Percentiles rank a stretch among this genome's conserved stretches.
Evolutionary conservation across 106 monocot species (phyloP).

Genomic region (Cymbidium sinense): DNA sequence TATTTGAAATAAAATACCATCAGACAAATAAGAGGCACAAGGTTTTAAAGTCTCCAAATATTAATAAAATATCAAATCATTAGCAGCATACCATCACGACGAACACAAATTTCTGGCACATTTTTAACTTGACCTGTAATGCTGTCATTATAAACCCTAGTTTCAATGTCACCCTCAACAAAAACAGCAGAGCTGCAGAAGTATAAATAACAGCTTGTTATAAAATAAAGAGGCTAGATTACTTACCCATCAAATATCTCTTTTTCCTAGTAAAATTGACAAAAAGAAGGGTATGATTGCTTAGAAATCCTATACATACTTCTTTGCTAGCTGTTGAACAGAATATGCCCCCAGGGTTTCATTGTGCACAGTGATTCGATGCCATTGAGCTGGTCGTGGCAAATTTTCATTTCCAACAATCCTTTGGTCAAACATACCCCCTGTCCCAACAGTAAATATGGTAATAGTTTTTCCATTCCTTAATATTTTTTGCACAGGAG

Average conservation of each 20-base stretch:
- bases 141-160: slow-evolving; percentile 94
- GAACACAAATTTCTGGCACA: slow-evolving; percentile 86
- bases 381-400: slow-evolving; percentile 95
- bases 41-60: not conserved
- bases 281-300: not conserved
- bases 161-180: slow-evolving; percentile 98
- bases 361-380: slow-evolving; percentile 82
- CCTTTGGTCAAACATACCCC: slow-evolving; percentile 96
- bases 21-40: not conserved
- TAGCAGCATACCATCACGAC: slow-evolving; percentile 75
- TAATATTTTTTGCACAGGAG: slow-evolving; percentile 88
- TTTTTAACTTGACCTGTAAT: slow-evolving; percentile 82
- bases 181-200: slow-evolving; percentile 73
- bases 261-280: not conserved
- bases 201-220: not conserved
- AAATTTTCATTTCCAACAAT: slow-evolving; percentile 46
- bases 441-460: slow-evolving; percentile 94
- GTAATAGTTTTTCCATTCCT: slow-evolving; percentile 83
- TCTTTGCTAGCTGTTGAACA: slow-evolving; percentile 82
- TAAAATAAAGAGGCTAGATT: not conserved
- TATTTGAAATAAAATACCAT: not conserved
- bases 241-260: not conserved
- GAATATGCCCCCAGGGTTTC: slow-evolving; percentile 73
- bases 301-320: slow-evolving; percentile 35
- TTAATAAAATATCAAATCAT: not conserved